Evolutionary conservation across 139 green algal species (phyloP).

Genomic region (Coelastrella sp.): DNA sequence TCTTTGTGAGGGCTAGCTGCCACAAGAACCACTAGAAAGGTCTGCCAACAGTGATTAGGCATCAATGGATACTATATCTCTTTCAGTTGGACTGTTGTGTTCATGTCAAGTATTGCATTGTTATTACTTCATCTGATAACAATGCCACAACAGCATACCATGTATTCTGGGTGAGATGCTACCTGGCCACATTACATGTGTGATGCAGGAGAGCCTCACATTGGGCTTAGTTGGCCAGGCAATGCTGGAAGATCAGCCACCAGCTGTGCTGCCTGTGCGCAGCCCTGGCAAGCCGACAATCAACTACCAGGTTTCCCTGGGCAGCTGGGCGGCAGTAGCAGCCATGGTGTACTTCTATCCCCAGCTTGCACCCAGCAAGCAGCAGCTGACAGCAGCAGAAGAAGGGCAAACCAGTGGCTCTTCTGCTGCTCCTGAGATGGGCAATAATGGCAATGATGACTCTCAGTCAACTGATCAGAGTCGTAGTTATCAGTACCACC

Average conservation of each 20-base stretch:
- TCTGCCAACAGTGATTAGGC: too few species aligned
- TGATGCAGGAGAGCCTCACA: slow-evolving; percentile 3
- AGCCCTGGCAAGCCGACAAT: background rate
- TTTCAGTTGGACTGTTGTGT: too few species aligned
- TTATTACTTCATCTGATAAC: too few species aligned
- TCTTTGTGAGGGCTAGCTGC: too few species aligned
- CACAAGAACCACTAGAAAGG: too few species aligned
- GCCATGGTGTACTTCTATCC: slow-evolving; percentile 26
- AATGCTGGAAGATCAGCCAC: slow-evolving; percentile 27
- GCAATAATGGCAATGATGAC: background rate
- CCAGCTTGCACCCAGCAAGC: background rate
- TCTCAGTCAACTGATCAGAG: background rate
- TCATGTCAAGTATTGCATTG: too few species aligned
- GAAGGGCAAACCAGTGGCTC: background rate
- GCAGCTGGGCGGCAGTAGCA: slow-evolving; percentile 44
- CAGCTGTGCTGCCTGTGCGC: slow-evolving; percentile 17
- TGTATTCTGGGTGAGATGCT: too few species aligned
- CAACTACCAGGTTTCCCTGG: slow-evolving; percentile 7
- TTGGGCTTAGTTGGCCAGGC: slow-evolving; percentile 4
- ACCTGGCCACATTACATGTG: too few species aligned
- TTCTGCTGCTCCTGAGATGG: background rate
- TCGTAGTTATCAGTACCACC: background rate
- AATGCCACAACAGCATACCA: too few species aligned
- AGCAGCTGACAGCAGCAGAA: slow-evolving; percentile 8
- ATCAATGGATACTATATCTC: too few species aligned